These are phyloP conservation scores for Brettanomyces anomalus DNA, from an alignment of 805 yeast species.

Conservation along the genomic window DNA sequence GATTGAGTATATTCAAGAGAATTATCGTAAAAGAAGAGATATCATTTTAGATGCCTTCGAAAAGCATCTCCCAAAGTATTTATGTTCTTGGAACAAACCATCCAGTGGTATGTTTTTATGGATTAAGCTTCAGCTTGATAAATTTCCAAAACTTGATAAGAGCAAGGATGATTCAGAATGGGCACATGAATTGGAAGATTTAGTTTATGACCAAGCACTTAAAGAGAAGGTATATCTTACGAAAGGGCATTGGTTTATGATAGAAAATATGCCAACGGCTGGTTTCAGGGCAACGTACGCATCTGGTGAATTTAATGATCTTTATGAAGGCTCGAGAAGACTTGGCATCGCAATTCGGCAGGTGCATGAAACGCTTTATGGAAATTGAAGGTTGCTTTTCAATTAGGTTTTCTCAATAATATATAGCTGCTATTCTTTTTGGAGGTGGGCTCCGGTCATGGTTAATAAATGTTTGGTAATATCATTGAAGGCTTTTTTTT, in stretches of 20 bases:
- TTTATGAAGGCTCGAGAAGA: slow-evolving; percentile 18
- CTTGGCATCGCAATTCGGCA: slow-evolving; percentile 18
- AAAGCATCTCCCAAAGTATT: slow-evolving; percentile 35
- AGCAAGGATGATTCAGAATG: slow-evolving; percentile 27
- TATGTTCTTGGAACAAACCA: slow-evolving; percentile 33
- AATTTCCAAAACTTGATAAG: slow-evolving; percentile 29
- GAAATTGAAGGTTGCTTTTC: not conserved
- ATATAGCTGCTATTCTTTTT: no score
- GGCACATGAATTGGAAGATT: slow-evolving; percentile 23
- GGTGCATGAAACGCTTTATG: slow-evolving; percentile 10
- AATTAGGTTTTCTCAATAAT: no score
- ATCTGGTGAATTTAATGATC: slow-evolving; percentile 18
- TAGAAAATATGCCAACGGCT: slow-evolving; percentile 12
- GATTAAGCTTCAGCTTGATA: slow-evolving; percentile 31
- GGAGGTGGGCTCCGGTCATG: no score
- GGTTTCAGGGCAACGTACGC: slow-evolving; percentile 27
- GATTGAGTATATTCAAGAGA: slow-evolving; percentile 52
- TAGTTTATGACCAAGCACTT: slow-evolving; percentile 15
- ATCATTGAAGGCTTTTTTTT: no score
- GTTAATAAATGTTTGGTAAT: no score
- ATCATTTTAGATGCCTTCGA: slow-evolving; percentile 42
- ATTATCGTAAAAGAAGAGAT: slow-evolving; percentile 61
- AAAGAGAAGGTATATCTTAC: slow-evolving; percentile 21
- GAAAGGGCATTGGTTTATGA: slow-evolving; percentile 28
- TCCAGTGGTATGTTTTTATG: slow-evolving; percentile 38